These are phyloP conservation scores for Lactarius sp. DNA, from an alignment of 768 basidiomycete genomes.

Conservation along the genomic window DNA sequence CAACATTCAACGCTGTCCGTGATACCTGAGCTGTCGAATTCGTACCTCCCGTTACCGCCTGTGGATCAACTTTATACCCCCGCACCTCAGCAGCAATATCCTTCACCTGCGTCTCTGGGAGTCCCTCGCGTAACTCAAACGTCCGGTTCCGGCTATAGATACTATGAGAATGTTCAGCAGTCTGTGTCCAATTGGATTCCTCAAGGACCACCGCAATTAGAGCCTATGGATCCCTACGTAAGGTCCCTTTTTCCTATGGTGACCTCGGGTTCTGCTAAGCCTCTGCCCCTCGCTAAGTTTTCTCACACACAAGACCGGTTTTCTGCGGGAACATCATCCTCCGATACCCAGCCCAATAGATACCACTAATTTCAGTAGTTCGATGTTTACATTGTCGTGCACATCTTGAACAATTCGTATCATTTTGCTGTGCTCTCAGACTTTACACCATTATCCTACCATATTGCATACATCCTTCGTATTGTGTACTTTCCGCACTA, in stretches of 20 bases:
- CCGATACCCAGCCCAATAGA: conserved; percentile 46
- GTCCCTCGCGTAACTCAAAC: conserved; percentile 38
- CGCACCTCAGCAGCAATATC: conserved; percentile 34
- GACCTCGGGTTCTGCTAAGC: background rate
- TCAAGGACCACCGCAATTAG: conserved; percentile 44
- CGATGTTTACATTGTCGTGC: conserved; percentile 28
- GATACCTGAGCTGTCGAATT: conserved; percentile 50
- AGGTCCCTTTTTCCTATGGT: conserved; percentile 30
- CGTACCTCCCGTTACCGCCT: conserved; percentile 44
- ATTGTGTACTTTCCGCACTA: conserved; percentile 20
- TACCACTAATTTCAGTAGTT: conserved; percentile 43
- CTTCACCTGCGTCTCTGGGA: conserved; percentile 26
- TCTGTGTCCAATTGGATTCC: conserved; percentile 39
- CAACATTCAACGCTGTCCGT: conserved; percentile 45
- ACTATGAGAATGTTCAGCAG: conserved; percentile 38
- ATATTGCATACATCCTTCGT: conserved; percentile 21
- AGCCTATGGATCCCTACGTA: conserved; percentile 64
- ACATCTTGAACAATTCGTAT: conserved; percentile 15
- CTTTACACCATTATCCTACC: conserved; percentile 20
- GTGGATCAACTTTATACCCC: conserved; percentile 49
- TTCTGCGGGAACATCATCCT: conserved; percentile 43
- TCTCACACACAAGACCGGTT: conserved; percentile 43
- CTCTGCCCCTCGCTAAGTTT: conserved; percentile 30
- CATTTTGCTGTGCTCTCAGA: conserved; percentile 21
- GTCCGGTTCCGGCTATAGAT: conserved; percentile 30